Evolutionary conservation across 2,329 filamentous ascomycete species (phyloP), one percentile per base, ranked within the genome.

Genomic region (Xylariaceae sp.): DNA sequence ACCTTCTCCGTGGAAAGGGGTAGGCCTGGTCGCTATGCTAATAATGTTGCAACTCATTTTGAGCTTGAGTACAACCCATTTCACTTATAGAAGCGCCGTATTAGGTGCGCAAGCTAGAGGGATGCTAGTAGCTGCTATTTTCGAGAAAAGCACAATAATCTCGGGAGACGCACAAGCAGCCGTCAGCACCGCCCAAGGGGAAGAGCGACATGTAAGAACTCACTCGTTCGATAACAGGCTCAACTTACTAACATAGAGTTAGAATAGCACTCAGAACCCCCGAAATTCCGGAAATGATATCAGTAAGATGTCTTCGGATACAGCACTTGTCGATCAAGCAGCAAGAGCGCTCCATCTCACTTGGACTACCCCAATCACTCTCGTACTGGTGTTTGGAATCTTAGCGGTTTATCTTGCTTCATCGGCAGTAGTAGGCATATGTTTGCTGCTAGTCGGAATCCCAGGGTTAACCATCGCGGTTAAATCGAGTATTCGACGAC

Each of bases 241-340:
- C 96, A 91, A 91, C 9, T 26, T 4, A 26, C 23, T 26, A 9
- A 26, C 9, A 86, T 86, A 48, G 37, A 29, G 23, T 20, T 21
- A 46, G 20, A 42, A 40, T 2, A 37, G 14, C n/a, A 14, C 19
- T 23, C 2, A 44, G 40, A 40, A 14, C 10, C 10, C 9, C 7
- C 18, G 43, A 21, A 23, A 47, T 50, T 96, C 96, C 65, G 92
- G 92, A 16, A 85, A 90, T 57, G 89, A 96, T 51, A 85, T 93
- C 69, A 95, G 93, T 62, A 70, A 96, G 64, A 96, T 96, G 91
- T 92, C 90, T 54, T 90, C 93, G 43, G 93, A 97, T 69, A 92
- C 91, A 0, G 93, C 95, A 72, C 90, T 92, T 60, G 81, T 97
- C 57, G 91, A 96, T 67, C 87, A 91, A 69, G 91, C 91, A 1